Evolutionary conservation across 169 alveolate genomes (phyloP), one percentile per base, ranked within the genome.

Genomic region (Cryptosporidium meleagridis): DNA sequence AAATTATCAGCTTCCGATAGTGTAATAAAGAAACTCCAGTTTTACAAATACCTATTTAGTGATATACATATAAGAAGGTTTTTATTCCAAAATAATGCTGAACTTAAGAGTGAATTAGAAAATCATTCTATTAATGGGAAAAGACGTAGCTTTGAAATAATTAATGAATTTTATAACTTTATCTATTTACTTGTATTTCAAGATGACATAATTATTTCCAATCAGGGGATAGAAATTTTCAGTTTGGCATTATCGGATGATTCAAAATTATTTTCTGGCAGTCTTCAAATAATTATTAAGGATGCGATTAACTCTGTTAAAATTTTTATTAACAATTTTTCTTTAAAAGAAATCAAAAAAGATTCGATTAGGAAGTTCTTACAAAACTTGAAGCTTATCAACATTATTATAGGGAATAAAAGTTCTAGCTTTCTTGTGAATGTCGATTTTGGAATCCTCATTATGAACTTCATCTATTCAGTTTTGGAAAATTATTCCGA

Each of bases 161-260:
- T 35, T 9, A 37, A 33, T 31, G 51, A 65, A 65, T 35, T 65
- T 26, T 35, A 18, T 10, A 31, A 71, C n/a, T 51, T 71, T 18
- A 8, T 71, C 8, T 45, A n/a, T 71, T 55, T 71, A 14, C 41
- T 71, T 2, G 35, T 51, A 6, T 51, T 33, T 29, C 35, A 71
- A 6, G 44, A 51, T 5, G 52, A 71, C 12, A 6, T 29, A 7
- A n/a, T 71, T 21, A 44, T 71, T 6, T 71, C 85, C 8, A 71
- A 71, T 55, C 41, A n/a, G 1, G 85, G 85, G 23, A 31, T 71
- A 21, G 85, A 71, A 51, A 21, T 71, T n/a, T 71, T 71, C 16
- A 55, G 44, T 45, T 33, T 71, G 18, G 26, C 48, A 48, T 51
- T 71, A 26, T 51, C 69, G 2, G 85, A 71, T 7, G 44, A 31